Base-by-base conservation (phyloP, 345 rosid species). In the Citrus inodora region DNA sequence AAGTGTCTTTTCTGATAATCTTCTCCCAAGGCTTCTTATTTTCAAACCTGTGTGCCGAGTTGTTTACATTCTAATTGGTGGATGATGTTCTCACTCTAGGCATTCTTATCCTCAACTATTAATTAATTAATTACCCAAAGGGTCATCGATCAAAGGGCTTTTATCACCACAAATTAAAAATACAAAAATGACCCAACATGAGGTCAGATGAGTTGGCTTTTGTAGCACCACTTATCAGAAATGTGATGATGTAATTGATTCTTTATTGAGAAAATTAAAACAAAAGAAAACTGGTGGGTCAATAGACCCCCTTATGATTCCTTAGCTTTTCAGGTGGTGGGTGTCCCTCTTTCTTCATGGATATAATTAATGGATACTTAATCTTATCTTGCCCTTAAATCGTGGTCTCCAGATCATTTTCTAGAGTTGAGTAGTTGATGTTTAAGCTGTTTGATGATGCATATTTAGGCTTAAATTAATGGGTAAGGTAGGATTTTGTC, bases 381-480 rank as follows among this genome's bases (percentile, higher is more conserved):
- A 80, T 60, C 61, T 84, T 82, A 85, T 85, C 87, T 76, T 80
- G 24, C 81, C 80, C 80, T 63, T 70, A 56, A 9, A 59, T n/a
- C 14, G 35, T 40, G 77, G 73, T 4, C n/a, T 63, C 73, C 62
- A 56, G 7, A 55, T 79, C 73, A 73, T 74, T 78, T 61, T 78
- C 7, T n/a, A 76, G n/a, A 51, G 61, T 71, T 25, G 42, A 69
- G 83, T 83, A 78, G 88, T 82, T 81, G 55, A 75, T 80, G 53
- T 13, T 78, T 71, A 66, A 22, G 81, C 76, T 60, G 37, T 40
- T 68, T 77, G 82, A 65, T 82, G 82, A 78, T 83, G 82, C 60
- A 63, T 11, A 74, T 67, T 85, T 79, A 30, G 73, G 74, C 59
- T 72, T 85, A 82, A 80, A 67, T 46, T 70, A 64, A 71, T 28